Percentiles rank a stretch among this genome's conserved stretches.
Evolutionary conservation across 257 asterid species (phyloP).

Genomic region (Capsicum rhomboideum): DNA sequence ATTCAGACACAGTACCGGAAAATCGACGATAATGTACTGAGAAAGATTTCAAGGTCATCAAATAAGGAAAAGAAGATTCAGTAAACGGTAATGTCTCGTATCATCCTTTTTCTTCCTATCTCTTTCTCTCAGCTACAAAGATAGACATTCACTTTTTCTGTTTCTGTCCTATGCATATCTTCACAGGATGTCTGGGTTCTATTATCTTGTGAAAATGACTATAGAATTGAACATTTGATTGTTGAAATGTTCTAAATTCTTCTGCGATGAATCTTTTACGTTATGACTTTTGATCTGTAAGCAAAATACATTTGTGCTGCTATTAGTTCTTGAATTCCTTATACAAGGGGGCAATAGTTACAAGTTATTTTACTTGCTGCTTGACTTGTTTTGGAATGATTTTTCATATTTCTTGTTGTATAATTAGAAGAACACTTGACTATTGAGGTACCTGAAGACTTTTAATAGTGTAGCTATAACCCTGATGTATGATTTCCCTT

Average conservation of each 20-base stretch:
- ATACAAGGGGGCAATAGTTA: neutral
- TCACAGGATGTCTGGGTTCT: neutral
- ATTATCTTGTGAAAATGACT: neutral
- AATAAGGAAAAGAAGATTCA: slow-evolving; percentile 73
- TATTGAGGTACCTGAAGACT: neutral
- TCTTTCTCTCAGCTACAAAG: neutral
- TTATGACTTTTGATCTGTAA: neutral
- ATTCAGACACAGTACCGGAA: slow-evolving; percentile 45
- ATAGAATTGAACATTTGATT: neutral
- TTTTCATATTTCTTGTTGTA: neutral
- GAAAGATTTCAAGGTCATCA: slow-evolving; percentile 39
- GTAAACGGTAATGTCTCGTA: slow-evolving; percentile 32
- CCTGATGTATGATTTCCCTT: neutral
- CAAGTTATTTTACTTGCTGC: neutral
- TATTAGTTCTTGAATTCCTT: neutral
- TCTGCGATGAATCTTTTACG: neutral
- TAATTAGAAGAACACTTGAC: neutral
- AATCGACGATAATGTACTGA: slow-evolving; percentile 36
- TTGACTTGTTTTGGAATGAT: neutral
- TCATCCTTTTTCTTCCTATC: neutral
- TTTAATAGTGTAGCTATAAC: neutral
- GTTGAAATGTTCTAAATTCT: neutral
- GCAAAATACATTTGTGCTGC: neutral
- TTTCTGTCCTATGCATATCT: neutral
- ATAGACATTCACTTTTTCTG: neutral